phyloP scores from a whole-genome alignment of 23 red algal species.

The Gracilaria caudata region DNA sequence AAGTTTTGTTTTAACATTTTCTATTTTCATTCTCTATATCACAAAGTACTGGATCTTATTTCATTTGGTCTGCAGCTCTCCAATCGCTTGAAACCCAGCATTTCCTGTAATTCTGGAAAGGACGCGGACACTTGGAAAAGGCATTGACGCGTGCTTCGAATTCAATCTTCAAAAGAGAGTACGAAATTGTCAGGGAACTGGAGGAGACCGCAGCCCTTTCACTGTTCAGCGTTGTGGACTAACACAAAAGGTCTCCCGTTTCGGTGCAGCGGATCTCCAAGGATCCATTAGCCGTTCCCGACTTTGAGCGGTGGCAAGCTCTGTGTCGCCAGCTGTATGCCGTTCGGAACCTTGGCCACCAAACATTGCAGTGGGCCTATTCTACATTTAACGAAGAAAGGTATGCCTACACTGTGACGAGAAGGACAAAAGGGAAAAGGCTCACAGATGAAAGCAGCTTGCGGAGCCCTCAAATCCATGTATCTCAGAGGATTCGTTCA shows the following conservation, averaged over 20 bases:
- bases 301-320: not conserved
- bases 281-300: not conserved
- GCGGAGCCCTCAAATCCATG: not conserved
- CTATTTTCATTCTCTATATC: too few species aligned
- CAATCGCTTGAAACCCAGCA: not conserved
- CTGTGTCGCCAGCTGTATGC: not conserved
- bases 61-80: not conserved
- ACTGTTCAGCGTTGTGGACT: not conserved
- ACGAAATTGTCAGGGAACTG: not conserved
- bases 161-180: not conserved
- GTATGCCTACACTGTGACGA: not conserved
- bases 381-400: not conserved
- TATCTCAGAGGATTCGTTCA: not conserved
- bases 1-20: too few species aligned
- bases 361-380: not conserved
- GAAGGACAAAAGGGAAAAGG: not conserved
- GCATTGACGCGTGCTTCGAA: not conserved
- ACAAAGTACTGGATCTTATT: too few species aligned
- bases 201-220: not conserved
- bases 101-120: not conserved
- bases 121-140: not conserved
- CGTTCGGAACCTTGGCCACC: not conserved
- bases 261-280: not conserved
- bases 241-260: not conserved
- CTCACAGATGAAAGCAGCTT: not conserved